Evolutionary conservation across 495 filamentous ascomycete genomes (phyloP), one percentile per base, ranked within the genome.

Genomic region (Corynascus novoguineensis): DNA sequence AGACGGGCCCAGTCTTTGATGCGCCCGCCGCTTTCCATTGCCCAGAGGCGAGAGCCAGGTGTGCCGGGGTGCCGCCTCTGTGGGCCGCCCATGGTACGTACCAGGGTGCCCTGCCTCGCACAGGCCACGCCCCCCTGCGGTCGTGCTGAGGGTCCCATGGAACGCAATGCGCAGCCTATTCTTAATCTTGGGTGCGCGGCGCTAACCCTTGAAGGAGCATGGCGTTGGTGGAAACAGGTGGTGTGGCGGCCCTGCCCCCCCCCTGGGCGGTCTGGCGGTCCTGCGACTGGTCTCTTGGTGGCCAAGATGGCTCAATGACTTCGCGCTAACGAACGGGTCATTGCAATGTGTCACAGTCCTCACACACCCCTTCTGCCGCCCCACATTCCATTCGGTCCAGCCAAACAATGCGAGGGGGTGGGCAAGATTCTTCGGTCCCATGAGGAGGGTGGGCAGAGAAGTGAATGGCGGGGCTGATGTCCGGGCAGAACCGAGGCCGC

Each of bases 131-230:
- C 66, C 67, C 55, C 65, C 57, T 63, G n/a, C n/a, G n/a, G n/a
- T n/a, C 44, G 56, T 46, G 50, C 28, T 50, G 51, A 65, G 60
- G 53, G n/a, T n/a, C 60, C 45, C 59, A 59, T 60, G 62, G 60
- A 41, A 59, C 49, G 60, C 60, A 62, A 63, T 68, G 66, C 66
- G 54, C 58, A 61, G 56, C 63, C 66, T 71, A 65, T 71, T 69
- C 60, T 65, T 65, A 69, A 69, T 69, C 59, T 62, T 61, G 55
- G 62, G 58, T 58, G 54, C 58, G 55, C 59, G 61, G 60, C 63
- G 58, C 66, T 66, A 69, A 59, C 45, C n/a, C n/a, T 50, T 34
- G 40, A 68, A 59, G 28, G 22, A 50, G 61, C 27, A 61, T 60
- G 60, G 64, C 56, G 63, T 59, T 55, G 56, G 52, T 59, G 59